phyloP scores from a whole-genome alignment of 2,329 filamentous ascomycete species.

The Xylariaceae sp. region DNA sequence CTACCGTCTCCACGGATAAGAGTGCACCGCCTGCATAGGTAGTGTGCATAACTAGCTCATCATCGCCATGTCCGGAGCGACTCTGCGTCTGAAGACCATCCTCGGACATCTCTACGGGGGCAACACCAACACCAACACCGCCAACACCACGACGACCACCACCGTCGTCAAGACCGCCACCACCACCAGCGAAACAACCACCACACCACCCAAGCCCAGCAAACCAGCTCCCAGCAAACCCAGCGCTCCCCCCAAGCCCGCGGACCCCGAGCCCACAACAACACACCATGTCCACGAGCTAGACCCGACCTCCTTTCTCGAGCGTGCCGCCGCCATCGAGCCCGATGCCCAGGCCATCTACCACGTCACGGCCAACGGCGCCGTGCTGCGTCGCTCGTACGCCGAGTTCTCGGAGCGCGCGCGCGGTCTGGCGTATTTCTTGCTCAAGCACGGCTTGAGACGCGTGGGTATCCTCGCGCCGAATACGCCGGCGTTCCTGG shows the following conservation, averaged over 20 bases:
- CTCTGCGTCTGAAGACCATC: conserved; percentile 56
- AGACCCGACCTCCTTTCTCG: conserved; percentile 81
- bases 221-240: too few species aligned
- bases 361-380: conserved; percentile 74
- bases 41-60: neutral
- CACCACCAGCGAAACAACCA: too few species aligned
- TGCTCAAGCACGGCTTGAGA: conserved; percentile 67
- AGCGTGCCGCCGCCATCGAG: conserved; percentile 81
- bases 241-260: conserved; percentile 23
- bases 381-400: conserved; percentile 71
- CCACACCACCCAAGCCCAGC: too few species aligned
- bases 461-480: conserved; percentile 81
- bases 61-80: conserved; percentile 55
- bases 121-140: conserved; percentile 26
- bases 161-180: too few species aligned
- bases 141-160: too few species aligned
- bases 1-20: too few species aligned
- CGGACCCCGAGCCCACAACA: conserved; percentile 38
- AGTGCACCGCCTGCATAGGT: too few species aligned
- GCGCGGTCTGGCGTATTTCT: conserved; percentile 79
- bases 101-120: conserved; percentile 44
- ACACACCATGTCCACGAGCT: conserved; percentile 65
- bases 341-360: conserved; percentile 79
- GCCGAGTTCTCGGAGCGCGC: conserved; percentile 78
- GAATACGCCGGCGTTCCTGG: conserved; percentile 92